phyloP scores from a whole-genome alignment of 192 early-diverging fungal genomes.

The Physocladia obscura region DNA sequence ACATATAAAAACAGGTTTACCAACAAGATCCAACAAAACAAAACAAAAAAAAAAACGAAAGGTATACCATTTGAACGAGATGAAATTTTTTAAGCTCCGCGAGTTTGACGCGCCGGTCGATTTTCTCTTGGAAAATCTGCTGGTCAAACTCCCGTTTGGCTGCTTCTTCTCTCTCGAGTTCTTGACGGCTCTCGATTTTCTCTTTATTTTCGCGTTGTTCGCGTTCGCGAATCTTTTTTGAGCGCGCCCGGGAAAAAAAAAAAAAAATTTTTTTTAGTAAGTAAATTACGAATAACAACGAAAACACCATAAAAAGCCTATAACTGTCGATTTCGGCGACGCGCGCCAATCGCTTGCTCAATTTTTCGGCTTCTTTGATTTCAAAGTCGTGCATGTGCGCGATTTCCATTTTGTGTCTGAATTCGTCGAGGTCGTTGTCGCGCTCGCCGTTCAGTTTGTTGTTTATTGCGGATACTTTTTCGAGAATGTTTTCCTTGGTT shows the following conservation, averaged over 20 bases:
- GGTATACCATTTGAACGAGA: constrained; percentile 2
- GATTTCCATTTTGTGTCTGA: background rate
- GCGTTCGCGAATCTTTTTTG: background rate
- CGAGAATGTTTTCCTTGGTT: background rate
- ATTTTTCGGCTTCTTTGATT: constrained; percentile 13
- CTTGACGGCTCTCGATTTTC: background rate
- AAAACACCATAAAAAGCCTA: background rate
- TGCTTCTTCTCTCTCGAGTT: background rate
- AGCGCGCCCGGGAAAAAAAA: background rate
- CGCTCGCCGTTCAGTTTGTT: background rate
- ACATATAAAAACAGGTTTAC: too few species aligned
- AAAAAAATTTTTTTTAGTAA: background rate
- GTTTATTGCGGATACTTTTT: constrained; percentile 12
- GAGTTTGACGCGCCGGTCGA: background rate
- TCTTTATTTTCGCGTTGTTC: background rate
- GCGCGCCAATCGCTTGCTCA: background rate
- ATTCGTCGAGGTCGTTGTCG: constrained; percentile 8
- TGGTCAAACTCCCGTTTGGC: constrained; percentile 1
- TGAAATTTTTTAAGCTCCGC: background rate
- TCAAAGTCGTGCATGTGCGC: constrained; percentile 12
- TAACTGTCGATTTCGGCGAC: constrained; percentile 25
- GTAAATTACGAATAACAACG: too few species aligned
- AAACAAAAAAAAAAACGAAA: too few species aligned
- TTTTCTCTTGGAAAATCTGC: background rate
- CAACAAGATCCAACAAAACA: too few species aligned